Conservation (phyloP, 306 rosid genomes). For the Cicer arietinum region DNA sequence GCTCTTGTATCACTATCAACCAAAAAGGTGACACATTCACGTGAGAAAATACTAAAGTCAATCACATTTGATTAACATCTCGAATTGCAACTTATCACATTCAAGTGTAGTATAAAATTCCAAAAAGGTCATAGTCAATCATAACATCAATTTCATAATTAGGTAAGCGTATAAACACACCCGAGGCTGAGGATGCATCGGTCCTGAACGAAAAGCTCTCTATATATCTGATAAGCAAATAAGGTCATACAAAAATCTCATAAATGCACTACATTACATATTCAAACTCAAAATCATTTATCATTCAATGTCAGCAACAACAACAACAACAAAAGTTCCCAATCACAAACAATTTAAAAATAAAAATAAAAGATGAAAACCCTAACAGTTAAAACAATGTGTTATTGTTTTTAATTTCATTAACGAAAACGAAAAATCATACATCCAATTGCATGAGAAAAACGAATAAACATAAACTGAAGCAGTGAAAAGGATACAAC, state of each 20-base stretch:
- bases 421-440: not conserved
- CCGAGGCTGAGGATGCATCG: conserved; percentile 87
- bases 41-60: conserved; percentile 14
- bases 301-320: not conserved
- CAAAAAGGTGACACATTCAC: not conserved
- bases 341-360: not conserved
- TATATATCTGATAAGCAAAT: conserved; percentile 76
- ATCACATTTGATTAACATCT: conserved; percentile 24
- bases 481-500: conserved; percentile 74
- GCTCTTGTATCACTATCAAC: not conserved
- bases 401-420: conserved; percentile 1
- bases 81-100: conserved; percentile 23
- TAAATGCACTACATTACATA: not conserved
- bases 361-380: conserved; percentile 21
- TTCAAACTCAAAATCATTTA: not conserved
- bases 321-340: not conserved
- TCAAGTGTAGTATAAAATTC: conserved; percentile 31
- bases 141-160: conserved; percentile 14
- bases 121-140: not conserved
- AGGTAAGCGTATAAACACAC: conserved; percentile 44
- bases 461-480: conserved; percentile 1
- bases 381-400: not conserved
- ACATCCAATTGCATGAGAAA: not conserved
- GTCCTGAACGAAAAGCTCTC: conserved; percentile 84
- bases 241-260: conserved; percentile 51